A percentile compares a stretch with the other conserved stretches of the same genome.
Evolutionary conservation across 495 filamentous ascomycete genomes (phyloP).

Genomic region (Pyronema domesticum): DNA sequence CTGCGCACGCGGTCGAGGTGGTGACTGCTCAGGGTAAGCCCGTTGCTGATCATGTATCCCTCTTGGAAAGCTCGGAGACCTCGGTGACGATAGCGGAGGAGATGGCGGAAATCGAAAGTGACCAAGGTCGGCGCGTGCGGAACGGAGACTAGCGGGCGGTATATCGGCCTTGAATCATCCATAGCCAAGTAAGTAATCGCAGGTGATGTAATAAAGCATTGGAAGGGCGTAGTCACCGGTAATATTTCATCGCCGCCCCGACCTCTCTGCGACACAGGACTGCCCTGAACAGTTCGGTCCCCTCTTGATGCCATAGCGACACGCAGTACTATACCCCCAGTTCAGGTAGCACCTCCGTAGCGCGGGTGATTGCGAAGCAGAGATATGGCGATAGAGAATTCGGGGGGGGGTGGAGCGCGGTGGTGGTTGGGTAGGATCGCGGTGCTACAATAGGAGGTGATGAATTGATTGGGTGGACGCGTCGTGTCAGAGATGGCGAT

Average conservation of each 20-base stretch:
- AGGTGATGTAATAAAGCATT: not conserved
- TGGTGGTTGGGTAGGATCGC: too few species aligned
- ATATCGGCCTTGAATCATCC: not conserved
- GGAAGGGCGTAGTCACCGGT: not conserved
- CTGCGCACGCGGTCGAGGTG: not conserved
- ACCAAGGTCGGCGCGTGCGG: not conserved
- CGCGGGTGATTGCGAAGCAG: too few species aligned
- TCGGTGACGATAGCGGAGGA: not conserved
- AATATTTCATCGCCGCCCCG: not conserved
- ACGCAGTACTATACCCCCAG: too few species aligned
- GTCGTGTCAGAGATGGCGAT: too few species aligned
- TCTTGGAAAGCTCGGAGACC: too few species aligned
- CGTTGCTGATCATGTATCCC: too few species aligned
- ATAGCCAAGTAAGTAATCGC: not conserved
- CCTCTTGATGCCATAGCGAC: too few species aligned
- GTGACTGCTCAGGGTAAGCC: not conserved
- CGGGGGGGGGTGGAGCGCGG: too few species aligned
- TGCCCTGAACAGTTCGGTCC: not conserved
- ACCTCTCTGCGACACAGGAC: not conserved
- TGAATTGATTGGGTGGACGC: too few species aligned
- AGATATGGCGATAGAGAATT: too few species aligned
- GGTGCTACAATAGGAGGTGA: too few species aligned
- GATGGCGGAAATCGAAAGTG: not conserved
- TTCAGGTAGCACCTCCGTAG: too few species aligned
- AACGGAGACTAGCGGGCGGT: not conserved